A percentile compares a stretch with the other conserved stretches of the same genome.
Conservation (phyloP, 2,329 filamentous ascomycete species). For the Pseudonectria buxi region DNA sequence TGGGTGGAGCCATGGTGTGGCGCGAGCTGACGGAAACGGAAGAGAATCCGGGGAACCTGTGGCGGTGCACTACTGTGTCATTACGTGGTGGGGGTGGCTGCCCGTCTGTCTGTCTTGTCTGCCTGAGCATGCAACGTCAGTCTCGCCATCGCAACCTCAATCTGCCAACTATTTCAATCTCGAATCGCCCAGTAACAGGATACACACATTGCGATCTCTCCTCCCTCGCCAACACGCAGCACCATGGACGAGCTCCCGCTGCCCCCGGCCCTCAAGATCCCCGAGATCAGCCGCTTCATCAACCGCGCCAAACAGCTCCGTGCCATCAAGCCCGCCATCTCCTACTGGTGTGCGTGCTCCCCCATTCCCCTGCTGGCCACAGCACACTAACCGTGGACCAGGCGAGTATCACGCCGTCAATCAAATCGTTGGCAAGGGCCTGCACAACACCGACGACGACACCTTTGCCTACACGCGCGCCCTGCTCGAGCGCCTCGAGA, state of each 20-base stretch:
- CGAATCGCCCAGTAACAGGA: too few relatives aligned
- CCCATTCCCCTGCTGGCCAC: neutral
- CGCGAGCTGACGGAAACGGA: constrained; percentile 2
- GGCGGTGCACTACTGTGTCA: too few relatives aligned
- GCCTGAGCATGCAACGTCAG: too few relatives aligned
- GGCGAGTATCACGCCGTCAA: constrained; percentile 91
- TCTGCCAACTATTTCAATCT: neutral
- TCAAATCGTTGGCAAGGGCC: constrained; percentile 73
- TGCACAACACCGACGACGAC: constrained; percentile 74
- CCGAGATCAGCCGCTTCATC: constrained; percentile 79
- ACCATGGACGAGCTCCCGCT: constrained; percentile 56
- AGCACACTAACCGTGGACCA: constrained; percentile 28
- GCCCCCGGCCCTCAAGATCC: constrained; percentile 55
- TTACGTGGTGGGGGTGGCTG: too few relatives aligned
- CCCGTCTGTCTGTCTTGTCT: too few relatives aligned
- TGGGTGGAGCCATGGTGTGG: constrained; percentile 15
- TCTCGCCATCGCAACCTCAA: neutral
- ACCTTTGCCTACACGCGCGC: constrained; percentile 72
- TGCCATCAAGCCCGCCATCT: constrained; percentile 74
- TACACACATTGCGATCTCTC: neutral
- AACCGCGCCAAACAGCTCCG: constrained; percentile 79
- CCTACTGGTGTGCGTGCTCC: constrained; percentile 80
- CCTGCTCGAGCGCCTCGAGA: constrained; percentile 86
- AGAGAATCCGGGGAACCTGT: too few relatives aligned
- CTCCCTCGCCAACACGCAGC: neutral